Base-by-base conservation (phyloP, 2,329 filamentous ascomycete genomes). In the Botryotinia narcissicola region DNA sequence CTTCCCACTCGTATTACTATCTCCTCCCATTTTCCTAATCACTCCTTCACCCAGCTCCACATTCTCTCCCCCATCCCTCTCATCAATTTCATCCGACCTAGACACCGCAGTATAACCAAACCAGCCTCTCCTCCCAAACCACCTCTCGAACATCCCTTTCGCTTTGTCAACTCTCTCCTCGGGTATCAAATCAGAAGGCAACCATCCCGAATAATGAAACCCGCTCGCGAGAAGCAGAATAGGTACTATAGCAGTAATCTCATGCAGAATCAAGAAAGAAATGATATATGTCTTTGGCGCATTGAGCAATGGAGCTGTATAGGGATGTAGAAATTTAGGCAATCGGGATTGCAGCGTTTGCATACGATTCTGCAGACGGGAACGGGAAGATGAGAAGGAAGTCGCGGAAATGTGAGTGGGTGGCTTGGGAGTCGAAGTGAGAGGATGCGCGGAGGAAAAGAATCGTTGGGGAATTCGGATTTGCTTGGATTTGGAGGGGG, bases 201-300 rank as follows among this genome's bases (percentile, higher is more conserved):
- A 86, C 86, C 92, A 92, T 75, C 90, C 86, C 1, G 89, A 90
- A 81, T 93, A 94, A 83, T 98, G 93, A 82, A 99, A 97, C 1
- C 89, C 81, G 0, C 87, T 90, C 35, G 93, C 90, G 1, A 98
- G 87, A 0, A 88, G 91, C 57, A 97, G 81, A 0, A 98, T 83
- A 0, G 95, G 95, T 1, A 95, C 82, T 18, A 98, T 84, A 16
- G 96, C 95, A 0, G 96, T 98, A 62, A 98, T 81, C 82, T 99
- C 96, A 84, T 99, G 96, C 0, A 99, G 87, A 57, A 98, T 85
- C 18, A 98, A 85, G 82, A 99, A 99, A 0, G 95, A 91, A 1
- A 92, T 89, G 60, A 97, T 86, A 83, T 98, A 94, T 1, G 93
- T 93, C 62, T 94, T 82, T 0, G 96, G 96, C 0, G 94, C 94